Base-by-base conservation (phyloP, 164 flowering plant genomes). In the Magnolia changhungtana region DNA sequence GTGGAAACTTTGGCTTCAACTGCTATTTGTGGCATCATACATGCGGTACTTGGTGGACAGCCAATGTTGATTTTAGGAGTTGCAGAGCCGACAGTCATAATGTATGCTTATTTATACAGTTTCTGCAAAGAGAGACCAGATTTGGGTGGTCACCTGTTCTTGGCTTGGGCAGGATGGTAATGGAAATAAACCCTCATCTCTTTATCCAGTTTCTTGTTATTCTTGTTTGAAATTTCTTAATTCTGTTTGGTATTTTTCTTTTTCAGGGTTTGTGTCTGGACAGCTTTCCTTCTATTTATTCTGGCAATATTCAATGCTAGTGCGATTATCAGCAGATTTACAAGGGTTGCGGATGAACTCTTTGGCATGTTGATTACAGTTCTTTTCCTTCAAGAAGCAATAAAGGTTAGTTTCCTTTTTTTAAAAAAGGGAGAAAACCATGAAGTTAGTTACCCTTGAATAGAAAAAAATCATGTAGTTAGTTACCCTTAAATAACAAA, bases 111-210 rank as follows among this genome's bases (percentile, higher is more conserved):
- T 71, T 71, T 89, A 77, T 88, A 84, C 81, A 89, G 20, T 68
- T 87, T 89, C 71, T 16, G 81, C 18, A 88, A 85, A 78, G 79
- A 74, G 50, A 81, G 75, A 72, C 51, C 67, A 20, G 86, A 82
- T 37, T 67, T 87, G 21, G 92, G 89, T 13, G 52, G 13, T 19
- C 81, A 82, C 20, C 79, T 89, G 52, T 89, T 82, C 81, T 77
- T 88, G 77, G 88, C 92, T 50, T 89, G 92, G 90, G 76, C 90
- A 59, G 89, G 86, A 82, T 89, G 92, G 92, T 89, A 82, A 75
- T 21, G n/a, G 37, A 20, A 69, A 68, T 27, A 10, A 7, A 50
- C 45, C 78, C 52, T 20, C 21, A 29, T 20, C 67, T 63, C 20
- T 50, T 21, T 50, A 21, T 10, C 23, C 3, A 7, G 8, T 16